These are phyloP conservation scores for Penicillium sp. DNA, from an alignment of 2,329 filamentous ascomycete species.

Conservation along the genomic window DNA sequence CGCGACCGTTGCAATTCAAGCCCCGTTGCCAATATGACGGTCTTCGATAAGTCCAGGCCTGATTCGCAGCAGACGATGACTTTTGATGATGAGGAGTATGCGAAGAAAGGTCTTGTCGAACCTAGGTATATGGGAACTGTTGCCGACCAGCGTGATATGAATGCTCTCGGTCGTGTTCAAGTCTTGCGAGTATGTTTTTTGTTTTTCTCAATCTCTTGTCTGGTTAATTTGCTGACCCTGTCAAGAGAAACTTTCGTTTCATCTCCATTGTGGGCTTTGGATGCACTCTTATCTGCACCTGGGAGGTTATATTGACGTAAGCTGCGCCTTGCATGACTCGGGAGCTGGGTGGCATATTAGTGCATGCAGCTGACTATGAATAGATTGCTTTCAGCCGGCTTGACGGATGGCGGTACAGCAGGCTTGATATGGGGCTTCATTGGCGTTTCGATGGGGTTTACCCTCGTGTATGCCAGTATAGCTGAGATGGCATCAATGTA, in stretches of 20 bases:
- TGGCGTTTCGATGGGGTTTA: constrained; percentile 33
- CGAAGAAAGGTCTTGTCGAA: constrained; percentile 31
- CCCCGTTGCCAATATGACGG: constrained; percentile 13
- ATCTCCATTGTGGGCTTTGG: constrained; percentile 49
- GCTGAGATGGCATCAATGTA: constrained; percentile 49
- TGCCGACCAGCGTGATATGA: constrained; percentile 42
- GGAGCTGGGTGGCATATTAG: background rate
- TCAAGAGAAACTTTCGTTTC: constrained; percentile 48
- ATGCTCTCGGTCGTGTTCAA: constrained; percentile 39
- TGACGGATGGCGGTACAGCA: constrained; percentile 41
- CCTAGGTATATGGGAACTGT: constrained; percentile 40
- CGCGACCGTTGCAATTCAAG: background rate
- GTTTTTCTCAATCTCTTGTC: background rate
- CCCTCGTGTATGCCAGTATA: constrained; percentile 40
- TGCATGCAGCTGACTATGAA: constrained; percentile 11
- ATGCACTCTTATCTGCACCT: constrained; percentile 46
- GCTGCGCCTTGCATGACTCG: background rate
- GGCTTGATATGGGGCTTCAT: constrained; percentile 43
- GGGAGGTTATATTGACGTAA: constrained; percentile 46
- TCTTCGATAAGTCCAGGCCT: constrained; percentile 6
- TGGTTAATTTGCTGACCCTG: constrained; percentile 1
- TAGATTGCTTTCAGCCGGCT: constrained; percentile 31
- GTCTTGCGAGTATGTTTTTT: constrained; percentile 35
- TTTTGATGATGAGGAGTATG: constrained; percentile 20
- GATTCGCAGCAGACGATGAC: constrained; percentile 17